A percentile compares a stretch with the other conserved stretches of the same genome.
phyloP scores from a whole-genome alignment of 345 rosid genomes.

The Aegle marmelos region DNA sequence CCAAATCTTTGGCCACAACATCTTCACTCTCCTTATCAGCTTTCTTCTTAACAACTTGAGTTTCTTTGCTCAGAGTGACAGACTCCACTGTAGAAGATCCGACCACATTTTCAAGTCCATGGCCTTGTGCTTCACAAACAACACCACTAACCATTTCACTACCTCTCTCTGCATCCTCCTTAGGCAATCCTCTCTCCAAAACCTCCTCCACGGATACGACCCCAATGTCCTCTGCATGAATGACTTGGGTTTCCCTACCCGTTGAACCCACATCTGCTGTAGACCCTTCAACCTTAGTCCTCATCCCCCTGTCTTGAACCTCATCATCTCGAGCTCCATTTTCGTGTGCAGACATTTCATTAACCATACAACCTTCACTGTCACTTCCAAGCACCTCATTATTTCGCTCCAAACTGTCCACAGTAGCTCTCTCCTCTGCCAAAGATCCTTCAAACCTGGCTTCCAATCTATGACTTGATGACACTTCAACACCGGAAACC shows the following conservation, averaged over 20 bases:
- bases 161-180: slow-evolving; percentile 8
- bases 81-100: slow-evolving; percentile 3
- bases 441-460: slow-evolving; percentile 5
- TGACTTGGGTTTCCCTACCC: slow-evolving; percentile 13
- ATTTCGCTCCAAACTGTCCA: slow-evolving; percentile 6
- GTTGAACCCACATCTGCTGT: slow-evolving; percentile 9
- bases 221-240: background rate
- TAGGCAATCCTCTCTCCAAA: background rate
- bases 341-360: background rate
- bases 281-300: slow-evolving; percentile 10
- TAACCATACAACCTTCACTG: background rate
- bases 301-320: slow-evolving; percentile 7
- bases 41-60: background rate
- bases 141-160: slow-evolving; percentile 5
- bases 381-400: background rate
- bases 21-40: background rate
- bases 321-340: background rate
- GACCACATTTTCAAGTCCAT: slow-evolving; percentile 18
- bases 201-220: slow-evolving; percentile 1
- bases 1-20: background rate
- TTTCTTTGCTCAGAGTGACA: slow-evolving; percentile 1
- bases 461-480: slow-evolving; percentile 1
- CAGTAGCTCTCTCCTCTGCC: background rate
- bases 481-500: slow-evolving; percentile 18
- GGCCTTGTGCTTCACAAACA: slow-evolving; percentile 9